Evolutionary conservation across 768 basidiomycete genomes (phyloP), one percentile per base, ranked within the genome.

Genomic region (Amyloporia xantha): DNA sequence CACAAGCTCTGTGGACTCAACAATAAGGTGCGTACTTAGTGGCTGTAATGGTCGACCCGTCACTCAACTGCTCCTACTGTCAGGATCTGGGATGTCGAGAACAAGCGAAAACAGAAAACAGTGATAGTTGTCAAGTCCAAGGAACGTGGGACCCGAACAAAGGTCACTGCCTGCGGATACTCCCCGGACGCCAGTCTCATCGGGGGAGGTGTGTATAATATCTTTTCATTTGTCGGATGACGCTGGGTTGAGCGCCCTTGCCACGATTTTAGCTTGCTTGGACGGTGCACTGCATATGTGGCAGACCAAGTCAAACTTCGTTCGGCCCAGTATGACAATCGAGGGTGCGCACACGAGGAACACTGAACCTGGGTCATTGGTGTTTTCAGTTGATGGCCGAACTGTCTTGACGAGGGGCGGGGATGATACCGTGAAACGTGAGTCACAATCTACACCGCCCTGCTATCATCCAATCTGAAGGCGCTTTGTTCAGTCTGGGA

Each of bases 101-200:
- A 92, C 60, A 90, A 84, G 64, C 81, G 91, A 44, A 96, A 97
- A 67, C 93, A 96, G 61, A 97, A 93, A 70, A 78, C 83, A 0
- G 92, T 96, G 37, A 95, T 99, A 58, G 93, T 97, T 13, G 91
- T 95, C 59, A 95, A 94, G 69, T 92, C 89, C 7, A 97, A 94
- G 62, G 93, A 97, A 56, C 75, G 94, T 49, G 96, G 96, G 26
- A 85, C 91, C 13, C 78, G 94, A 55, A 97, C 96, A 4, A 93
- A 92, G 65, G 84, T 99, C 5, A 87, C 85, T 2, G 64, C 84
- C 9, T 95, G 92, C 62, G 78, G 79, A 13, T 99, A 92, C 71
- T 92, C 91, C 38, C 77, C 75, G 20, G 94, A 99, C 67, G 95
- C 89, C n/a, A 83, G 76, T 53, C 68, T 86, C 57, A 92, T 99